Conservation (phyloP, 228 moss, liverwort and hornwort species). For the Sphagnum fallax region DNA sequence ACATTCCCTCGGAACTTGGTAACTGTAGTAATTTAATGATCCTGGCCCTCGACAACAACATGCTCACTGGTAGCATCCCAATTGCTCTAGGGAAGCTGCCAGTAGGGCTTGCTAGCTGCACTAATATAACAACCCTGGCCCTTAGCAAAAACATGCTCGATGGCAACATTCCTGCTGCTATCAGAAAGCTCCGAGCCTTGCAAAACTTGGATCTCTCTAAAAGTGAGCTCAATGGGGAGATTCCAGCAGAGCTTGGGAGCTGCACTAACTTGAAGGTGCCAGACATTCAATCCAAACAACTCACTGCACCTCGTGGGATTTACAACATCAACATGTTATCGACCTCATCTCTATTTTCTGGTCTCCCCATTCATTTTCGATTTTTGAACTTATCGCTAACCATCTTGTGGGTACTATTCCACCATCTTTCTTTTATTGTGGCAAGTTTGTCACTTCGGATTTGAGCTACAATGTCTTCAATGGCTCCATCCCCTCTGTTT, state of each 20-base stretch:
- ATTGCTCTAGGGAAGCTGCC: neutral
- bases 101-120: neutral
- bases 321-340: neutral
- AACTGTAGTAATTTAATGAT: neutral
- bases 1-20: too few species aligned
- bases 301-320: neutral
- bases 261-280: neutral
- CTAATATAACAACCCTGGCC: neutral
- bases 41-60: neutral
- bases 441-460: neutral
- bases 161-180: neutral
- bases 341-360: neutral
- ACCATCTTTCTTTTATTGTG: neutral
- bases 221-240: neutral
- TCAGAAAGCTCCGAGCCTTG: neutral
- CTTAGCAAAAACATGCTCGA: neutral
- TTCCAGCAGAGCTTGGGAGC: neutral
- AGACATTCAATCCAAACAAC: neutral
- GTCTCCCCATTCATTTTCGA: neutral
- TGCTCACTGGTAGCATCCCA: neutral
- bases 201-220: neutral
- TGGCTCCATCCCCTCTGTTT: neutral
- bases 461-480: slow-evolving; percentile 8
- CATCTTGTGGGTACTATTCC: slow-evolving; percentile 8
- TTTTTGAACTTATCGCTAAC: slow-evolving; percentile 3